Percentiles rank a stretch among this genome's conserved stretches.
Evolutionary conservation across 2,329 filamentous ascomycete genomes (phyloP).

Genomic region (Acrocalymma vagum): DNA sequence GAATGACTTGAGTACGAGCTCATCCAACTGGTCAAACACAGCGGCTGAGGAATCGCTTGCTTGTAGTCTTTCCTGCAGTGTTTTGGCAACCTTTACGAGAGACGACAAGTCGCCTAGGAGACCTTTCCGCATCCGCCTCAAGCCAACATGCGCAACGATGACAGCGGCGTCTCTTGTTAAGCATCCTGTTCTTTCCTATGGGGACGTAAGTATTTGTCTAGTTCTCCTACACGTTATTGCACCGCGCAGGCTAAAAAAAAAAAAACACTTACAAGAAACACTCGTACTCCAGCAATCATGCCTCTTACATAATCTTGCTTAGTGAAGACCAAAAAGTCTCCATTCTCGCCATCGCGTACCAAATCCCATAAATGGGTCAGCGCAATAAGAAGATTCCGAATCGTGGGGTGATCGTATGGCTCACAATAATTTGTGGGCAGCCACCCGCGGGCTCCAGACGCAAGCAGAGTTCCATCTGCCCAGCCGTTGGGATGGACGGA

Average conservation of each 20-base stretch:
- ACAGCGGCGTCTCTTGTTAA: conserved; percentile 81
- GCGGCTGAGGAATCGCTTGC: conserved; percentile 45
- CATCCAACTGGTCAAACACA: conserved; percentile 82
- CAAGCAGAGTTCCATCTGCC: conserved; percentile 92
- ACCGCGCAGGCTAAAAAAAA: conserved; percentile 1
- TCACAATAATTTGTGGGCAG: conserved; percentile 98
- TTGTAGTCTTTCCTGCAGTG: conserved; percentile 76
- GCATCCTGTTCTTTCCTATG: conserved; percentile 85
- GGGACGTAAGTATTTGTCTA: conserved; percentile 21
- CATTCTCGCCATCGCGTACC: conserved; percentile 78
- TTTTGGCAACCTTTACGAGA: conserved; percentile 88
- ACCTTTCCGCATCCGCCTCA: conserved; percentile 85
- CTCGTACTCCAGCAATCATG: conserved; percentile 91
- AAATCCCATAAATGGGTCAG: conserved; percentile 93
- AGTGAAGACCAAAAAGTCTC: conserved; percentile 79
- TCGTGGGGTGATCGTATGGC: conserved; percentile 87
- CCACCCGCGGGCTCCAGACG: conserved; percentile 90
- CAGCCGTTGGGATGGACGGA: conserved; percentile 98
- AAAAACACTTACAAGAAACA: conserved; percentile 75
- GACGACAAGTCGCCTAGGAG: conserved; percentile 88
- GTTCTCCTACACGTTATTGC: no score
- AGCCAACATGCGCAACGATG: conserved; percentile 76
- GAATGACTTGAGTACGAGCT: conserved; percentile 93
- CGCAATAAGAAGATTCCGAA: conserved; percentile 84
- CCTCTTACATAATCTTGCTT: conserved; percentile 95